Evolutionary conservation across 2,329 filamentous ascomycete species (phyloP).

Genomic region (Aspergillus fijiensis): DNA sequence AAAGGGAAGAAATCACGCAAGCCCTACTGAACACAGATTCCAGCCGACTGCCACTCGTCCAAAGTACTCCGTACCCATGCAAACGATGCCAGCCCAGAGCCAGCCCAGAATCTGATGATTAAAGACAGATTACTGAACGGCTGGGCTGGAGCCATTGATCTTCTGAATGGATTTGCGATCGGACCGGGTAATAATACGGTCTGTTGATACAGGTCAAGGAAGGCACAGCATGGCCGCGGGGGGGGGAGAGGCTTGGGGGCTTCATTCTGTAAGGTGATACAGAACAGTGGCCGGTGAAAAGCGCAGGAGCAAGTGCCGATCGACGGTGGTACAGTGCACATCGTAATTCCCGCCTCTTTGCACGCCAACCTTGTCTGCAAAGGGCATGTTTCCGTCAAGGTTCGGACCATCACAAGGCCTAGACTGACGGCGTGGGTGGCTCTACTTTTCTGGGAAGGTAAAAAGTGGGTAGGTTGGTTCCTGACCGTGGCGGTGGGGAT

Average conservation of each 20-base stretch:
- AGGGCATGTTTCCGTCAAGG: constrained; percentile 16
- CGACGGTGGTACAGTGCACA: constrained; percentile 18
- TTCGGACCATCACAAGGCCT: constrained; percentile 26
- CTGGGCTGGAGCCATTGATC: background rate
- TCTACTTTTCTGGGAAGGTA: constrained; percentile 4
- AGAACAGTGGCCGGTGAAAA: constrained; percentile 10
- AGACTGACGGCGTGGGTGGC: constrained; percentile 23
- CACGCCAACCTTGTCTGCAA: constrained; percentile 16
- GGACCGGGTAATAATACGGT: background rate
- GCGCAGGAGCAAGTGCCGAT: constrained; percentile 10
- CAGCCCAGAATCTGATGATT: too few species aligned
- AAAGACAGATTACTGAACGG: background rate
- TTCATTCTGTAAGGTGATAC: background rate
- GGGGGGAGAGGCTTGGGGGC: background rate
- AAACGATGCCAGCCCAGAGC: background rate
- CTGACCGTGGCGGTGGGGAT: constrained; percentile 20
- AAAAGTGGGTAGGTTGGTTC: constrained; percentile 16
- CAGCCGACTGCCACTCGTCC: too few species aligned
- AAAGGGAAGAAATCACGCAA: background rate
- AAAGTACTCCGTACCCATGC: background rate
- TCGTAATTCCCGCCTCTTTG: constrained; percentile 19
- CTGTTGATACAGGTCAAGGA: background rate
- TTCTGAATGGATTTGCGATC: background rate
- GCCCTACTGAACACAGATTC: too few species aligned
- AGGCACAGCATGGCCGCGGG: constrained; percentile 1